Evolutionary conservation across 2,329 filamentous ascomycete species (phyloP).

Genomic region (Ceratocystis harringtonii): DNA sequence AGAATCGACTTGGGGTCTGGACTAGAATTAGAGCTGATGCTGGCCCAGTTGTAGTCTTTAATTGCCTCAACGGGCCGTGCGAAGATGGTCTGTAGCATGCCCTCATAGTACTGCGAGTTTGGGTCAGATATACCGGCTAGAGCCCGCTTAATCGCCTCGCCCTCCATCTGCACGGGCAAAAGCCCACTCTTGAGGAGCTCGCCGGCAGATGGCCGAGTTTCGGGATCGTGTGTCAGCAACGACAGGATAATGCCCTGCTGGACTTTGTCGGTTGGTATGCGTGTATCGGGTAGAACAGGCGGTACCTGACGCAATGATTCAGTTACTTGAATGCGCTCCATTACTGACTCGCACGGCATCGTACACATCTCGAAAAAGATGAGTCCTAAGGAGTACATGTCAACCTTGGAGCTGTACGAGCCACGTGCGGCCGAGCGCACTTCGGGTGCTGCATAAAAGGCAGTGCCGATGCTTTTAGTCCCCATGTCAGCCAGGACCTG

Average conservation of each 20-base stretch:
- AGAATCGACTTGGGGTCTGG: conserved; percentile 42
- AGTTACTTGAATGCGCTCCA: conserved; percentile 50
- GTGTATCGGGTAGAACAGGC: conserved; percentile 57
- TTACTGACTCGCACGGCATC: conserved; percentile 44
- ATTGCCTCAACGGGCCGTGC: conserved; percentile 59
- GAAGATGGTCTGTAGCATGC: conserved; percentile 78
- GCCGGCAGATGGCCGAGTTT: conserved; percentile 63
- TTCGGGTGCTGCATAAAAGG: conserved; percentile 87
- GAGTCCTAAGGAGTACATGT: conserved; percentile 95
- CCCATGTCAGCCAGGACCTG: conserved; percentile 37
- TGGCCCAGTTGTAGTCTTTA: conserved; percentile 68
- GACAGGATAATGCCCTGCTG: conserved; percentile 67
- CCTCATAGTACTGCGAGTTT: conserved; percentile 73
- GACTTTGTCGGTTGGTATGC: conserved; percentile 52
- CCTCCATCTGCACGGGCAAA: conserved; percentile 81
- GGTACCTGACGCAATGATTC: conserved; percentile 52
- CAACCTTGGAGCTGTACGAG: conserved; percentile 83
- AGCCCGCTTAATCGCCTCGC: conserved; percentile 73
- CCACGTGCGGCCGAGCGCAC: conserved; percentile 60
- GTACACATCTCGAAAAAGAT: conserved; percentile 99
- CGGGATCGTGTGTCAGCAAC: conserved; percentile 68
- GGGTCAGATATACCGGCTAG: conserved; percentile 69
- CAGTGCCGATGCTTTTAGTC: conserved; percentile 59
- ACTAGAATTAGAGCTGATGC: conserved; percentile 40
- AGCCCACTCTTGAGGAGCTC: conserved; percentile 77